A percentile compares a stretch with the other conserved stretches of the same genome.
These are phyloP conservation scores for Lentithecium fluviatile DNA, from an alignment of 495 filamentous ascomycete species.

Conservation along the genomic window DNA sequence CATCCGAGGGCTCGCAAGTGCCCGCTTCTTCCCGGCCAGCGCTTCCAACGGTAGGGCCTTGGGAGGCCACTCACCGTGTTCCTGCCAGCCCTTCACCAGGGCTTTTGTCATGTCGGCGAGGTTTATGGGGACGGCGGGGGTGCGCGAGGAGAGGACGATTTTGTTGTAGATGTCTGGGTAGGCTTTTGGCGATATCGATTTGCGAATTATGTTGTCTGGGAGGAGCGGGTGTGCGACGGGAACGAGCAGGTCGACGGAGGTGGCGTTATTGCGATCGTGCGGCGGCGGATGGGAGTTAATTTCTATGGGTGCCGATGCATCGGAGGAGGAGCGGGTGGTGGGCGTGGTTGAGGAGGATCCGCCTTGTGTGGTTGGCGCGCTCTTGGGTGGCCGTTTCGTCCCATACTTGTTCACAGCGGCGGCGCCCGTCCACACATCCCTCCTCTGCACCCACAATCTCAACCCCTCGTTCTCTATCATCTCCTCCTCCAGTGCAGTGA, in stretches of 20 bases:
- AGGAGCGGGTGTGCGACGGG: slow-evolving; percentile 62
- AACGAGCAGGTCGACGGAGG: slow-evolving; percentile 28
- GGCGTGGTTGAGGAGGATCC: neutral
- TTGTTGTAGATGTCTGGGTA: slow-evolving; percentile 88
- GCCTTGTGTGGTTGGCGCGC: neutral
- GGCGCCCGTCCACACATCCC: slow-evolving; percentile 89
- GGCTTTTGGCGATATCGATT: slow-evolving; percentile 64
- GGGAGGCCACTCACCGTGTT: slow-evolving; percentile 92
- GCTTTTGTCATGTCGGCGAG: slow-evolving; percentile 74
- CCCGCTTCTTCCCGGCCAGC: slow-evolving; percentile 32
- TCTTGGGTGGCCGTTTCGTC: neutral
- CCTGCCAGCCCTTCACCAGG: slow-evolving; percentile 89
- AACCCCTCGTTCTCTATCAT: slow-evolving; percentile 81
- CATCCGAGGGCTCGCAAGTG: slow-evolving; percentile 11
- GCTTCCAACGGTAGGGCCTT: slow-evolving; percentile 45
- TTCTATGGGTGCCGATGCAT: neutral
- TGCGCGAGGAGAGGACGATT: slow-evolving; percentile 70
- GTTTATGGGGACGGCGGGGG: slow-evolving; percentile 84
- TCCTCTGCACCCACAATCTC: slow-evolving; percentile 66
- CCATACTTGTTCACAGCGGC: slow-evolving; percentile 25
- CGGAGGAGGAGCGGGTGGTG: neutral
- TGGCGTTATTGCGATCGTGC: neutral
- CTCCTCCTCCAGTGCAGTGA: slow-evolving; percentile 65
- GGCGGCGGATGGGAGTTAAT: neutral
- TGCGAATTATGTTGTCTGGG: slow-evolving; percentile 65